phyloP scores from a whole-genome alignment of 495 filamentous ascomycete genomes.

The Neurospora tetrasperma region DNA sequence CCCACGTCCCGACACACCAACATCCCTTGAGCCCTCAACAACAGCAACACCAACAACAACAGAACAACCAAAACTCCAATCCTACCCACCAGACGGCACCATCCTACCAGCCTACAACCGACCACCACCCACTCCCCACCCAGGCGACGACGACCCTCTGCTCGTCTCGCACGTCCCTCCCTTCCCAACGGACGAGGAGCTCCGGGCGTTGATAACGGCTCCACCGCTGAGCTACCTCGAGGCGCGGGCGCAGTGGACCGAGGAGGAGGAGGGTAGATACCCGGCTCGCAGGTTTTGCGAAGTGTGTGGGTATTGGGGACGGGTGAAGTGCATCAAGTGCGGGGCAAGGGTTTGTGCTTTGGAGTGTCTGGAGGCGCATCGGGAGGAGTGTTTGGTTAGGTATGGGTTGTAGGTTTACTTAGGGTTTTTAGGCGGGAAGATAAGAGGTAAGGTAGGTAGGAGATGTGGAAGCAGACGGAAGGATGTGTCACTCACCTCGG shows the following conservation, averaged over 20 bases:
- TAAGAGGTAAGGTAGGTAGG: too few relatives aligned
- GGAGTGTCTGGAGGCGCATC: conserved; percentile 69
- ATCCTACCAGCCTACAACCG: conserved; percentile 24
- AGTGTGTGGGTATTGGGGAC: conserved; percentile 88
- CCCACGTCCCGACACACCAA: neutral
- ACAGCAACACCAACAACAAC: neutral
- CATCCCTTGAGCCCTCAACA: neutral
- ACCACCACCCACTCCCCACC: conserved; percentile 27
- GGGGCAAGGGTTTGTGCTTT: conserved; percentile 71
- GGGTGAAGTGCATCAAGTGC: conserved; percentile 76
- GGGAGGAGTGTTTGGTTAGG: conserved; percentile 56
- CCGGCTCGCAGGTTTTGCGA: conserved; percentile 71
- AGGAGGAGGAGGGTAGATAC: conserved; percentile 26
- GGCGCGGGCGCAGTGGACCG: conserved; percentile 48
- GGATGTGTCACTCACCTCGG: neutral
- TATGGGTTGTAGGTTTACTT: conserved; percentile 47
- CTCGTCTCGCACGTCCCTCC: conserved; percentile 51
- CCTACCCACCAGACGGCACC: conserved; percentile 20
- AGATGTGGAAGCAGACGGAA: neutral
- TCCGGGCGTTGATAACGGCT: conserved; percentile 56
- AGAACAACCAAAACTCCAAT: conserved; percentile 10
- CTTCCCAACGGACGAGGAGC: conserved; percentile 54
- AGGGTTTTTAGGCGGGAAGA: neutral
- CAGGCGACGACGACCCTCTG: conserved; percentile 50
- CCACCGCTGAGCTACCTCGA: conserved; percentile 74